A percentile compares a stretch with the other conserved stretches of the same genome.
phyloP scores from a whole-genome alignment of 108 stramenopile species.

The Cyclotella choctawhatcheeana region DNA sequence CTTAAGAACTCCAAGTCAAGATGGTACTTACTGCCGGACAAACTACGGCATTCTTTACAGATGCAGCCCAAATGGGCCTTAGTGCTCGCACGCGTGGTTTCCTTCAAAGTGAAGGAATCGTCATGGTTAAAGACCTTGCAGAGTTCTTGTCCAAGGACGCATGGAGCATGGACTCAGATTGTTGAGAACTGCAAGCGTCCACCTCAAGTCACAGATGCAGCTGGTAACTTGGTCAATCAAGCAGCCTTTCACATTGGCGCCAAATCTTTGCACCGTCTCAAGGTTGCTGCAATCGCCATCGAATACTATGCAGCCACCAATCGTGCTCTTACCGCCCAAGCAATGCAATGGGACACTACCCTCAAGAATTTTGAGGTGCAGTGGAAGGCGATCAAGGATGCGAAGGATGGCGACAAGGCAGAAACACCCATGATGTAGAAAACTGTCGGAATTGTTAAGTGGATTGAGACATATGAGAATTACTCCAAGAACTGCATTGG shows the following conservation, averaged over 20 bases:
- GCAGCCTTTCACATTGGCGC: too few species aligned
- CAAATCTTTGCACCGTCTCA: neutral
- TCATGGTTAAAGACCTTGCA: neutral
- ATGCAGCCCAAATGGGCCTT: slow-evolving; percentile 4
- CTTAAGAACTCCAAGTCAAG: neutral
- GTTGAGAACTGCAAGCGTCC: slow-evolving; percentile 8
- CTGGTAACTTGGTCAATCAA: neutral
- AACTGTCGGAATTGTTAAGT: neutral
- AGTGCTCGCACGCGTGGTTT: neutral
- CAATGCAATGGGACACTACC: neutral
- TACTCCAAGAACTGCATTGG: neutral
- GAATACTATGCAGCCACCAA: slow-evolving; percentile 1
- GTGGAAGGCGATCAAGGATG: neutral
- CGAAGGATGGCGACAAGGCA: neutral
- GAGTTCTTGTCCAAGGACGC: neutral
- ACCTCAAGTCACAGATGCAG: neutral
- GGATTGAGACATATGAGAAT: neutral
- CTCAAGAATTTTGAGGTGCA: slow-evolving; percentile 10
- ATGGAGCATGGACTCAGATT: neutral
- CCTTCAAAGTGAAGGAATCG: neutral
- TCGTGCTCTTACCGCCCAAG: neutral
- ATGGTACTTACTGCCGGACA: neutral
- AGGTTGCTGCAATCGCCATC: neutral
- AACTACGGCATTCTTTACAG: too few species aligned
- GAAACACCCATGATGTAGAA: neutral